Evolutionary conservation across 2,329 filamentous ascomycete species (phyloP).

Genomic region (Aspergillus sp.): DNA sequence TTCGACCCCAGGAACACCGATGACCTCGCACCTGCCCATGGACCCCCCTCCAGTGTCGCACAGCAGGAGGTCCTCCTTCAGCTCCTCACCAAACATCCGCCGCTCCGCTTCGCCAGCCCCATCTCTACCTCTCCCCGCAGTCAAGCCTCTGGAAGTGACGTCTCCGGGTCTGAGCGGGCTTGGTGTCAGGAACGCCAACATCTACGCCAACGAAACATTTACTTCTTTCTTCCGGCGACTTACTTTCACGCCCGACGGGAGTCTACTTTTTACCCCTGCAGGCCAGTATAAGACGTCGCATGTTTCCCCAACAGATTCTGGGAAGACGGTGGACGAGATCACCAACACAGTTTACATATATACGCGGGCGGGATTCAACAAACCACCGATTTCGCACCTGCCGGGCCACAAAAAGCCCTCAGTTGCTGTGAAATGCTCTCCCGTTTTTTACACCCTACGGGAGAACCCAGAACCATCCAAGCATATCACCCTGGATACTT

Average conservation of each 20-base stretch:
- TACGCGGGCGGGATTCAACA: slow-evolving; percentile 92
- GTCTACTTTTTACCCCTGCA: slow-evolving; percentile 87
- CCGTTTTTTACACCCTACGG: slow-evolving; percentile 80
- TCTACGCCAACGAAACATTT: slow-evolving; percentile 95
- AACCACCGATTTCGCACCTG: slow-evolving; percentile 89
- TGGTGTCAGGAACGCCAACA: slow-evolving; percentile 77
- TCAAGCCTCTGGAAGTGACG: slow-evolving; percentile 89
- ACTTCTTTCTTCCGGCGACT: slow-evolving; percentile 95
- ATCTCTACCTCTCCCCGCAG: slow-evolving; percentile 87
- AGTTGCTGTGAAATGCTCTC: slow-evolving; percentile 91
- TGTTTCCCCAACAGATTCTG: slow-evolving; percentile 62
- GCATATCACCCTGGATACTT: slow-evolving; percentile 93
- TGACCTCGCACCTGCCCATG: slow-evolving; percentile 87
- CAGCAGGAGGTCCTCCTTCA: slow-evolving; percentile 91
- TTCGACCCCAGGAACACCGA: slow-evolving; percentile 91
- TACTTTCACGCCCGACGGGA: slow-evolving; percentile 93
- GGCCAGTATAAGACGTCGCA: slow-evolving; percentile 89
- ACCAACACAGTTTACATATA: slow-evolving; percentile 99
- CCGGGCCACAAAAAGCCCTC: slow-evolving; percentile 98
- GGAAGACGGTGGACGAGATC: slow-evolving; percentile 77
- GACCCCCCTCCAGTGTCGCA: slow-evolving; percentile 91
- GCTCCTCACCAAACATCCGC: slow-evolving; percentile 71
- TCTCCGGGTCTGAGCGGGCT: slow-evolving; percentile 67
- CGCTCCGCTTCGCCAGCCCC: slow-evolving; percentile 91
- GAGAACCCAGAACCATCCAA: slow-evolving; percentile 69